Evolutionary conservation across 2,329 filamentous ascomycete species (phyloP).

Genomic region (Exophiala sp.): DNA sequence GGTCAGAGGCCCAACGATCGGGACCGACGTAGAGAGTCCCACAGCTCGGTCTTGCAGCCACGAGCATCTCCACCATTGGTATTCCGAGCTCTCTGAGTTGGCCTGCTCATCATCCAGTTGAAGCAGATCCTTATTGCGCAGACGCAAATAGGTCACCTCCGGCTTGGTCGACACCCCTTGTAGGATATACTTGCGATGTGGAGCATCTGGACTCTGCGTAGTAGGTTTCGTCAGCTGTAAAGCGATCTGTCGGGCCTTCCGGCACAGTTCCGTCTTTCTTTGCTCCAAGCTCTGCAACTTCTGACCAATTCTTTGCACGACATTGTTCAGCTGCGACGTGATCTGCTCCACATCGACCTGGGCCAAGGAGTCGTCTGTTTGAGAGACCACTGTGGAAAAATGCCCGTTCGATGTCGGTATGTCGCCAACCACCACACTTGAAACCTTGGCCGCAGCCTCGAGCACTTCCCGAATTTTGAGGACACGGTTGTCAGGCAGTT

Average conservation of each 20-base stretch:
- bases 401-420: slow-evolving; percentile 9
- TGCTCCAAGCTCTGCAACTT: slow-evolving; percentile 41
- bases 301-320: slow-evolving; percentile 38
- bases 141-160: slow-evolving; percentile 53
- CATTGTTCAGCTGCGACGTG: slow-evolving; percentile 33
- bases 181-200: slow-evolving; percentile 48
- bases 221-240: slow-evolving; percentile 44
- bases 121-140: slow-evolving; percentile 32
- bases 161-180: slow-evolving; percentile 54
- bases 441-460: slow-evolving; percentile 31
- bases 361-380: slow-evolving; percentile 6
- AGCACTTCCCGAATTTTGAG: slow-evolving; percentile 26
- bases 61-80: slow-evolving; percentile 52
- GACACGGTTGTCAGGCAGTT: slow-evolving; percentile 15
- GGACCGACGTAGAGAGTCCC: neutral
- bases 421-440: slow-evolving; percentile 29
- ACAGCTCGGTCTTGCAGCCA: slow-evolving; percentile 19
- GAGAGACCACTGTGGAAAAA: slow-evolving; percentile 6
- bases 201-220: slow-evolving; percentile 37
- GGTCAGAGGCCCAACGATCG: slow-evolving; percentile 18
- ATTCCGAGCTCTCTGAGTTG: slow-evolving; percentile 30
- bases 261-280: slow-evolving; percentile 34
- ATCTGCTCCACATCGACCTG: slow-evolving; percentile 28
- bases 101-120: slow-evolving; percentile 34
- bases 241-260: slow-evolving; percentile 41